These are phyloP conservation scores for Kazachstania kunashirensis DNA, from an alignment of 805 yeast genomes.

Conservation along the genomic window DNA sequence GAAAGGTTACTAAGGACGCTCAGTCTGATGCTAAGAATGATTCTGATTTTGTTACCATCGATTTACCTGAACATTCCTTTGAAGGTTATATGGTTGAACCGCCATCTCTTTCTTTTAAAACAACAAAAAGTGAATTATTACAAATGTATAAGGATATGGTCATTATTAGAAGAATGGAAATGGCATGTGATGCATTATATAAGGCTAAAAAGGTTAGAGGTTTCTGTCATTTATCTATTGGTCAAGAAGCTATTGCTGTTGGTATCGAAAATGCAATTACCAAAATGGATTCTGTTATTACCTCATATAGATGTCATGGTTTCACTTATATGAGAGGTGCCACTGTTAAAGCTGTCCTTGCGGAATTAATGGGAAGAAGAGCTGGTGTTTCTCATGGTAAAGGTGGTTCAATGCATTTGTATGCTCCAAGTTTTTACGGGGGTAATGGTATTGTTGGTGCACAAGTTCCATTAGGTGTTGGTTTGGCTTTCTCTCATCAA, in stretches of 20 bases:
- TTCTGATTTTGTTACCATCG: slow-evolving; percentile 35
- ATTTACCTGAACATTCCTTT: slow-evolving; percentile 71
- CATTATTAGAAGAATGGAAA: slow-evolving; percentile 91
- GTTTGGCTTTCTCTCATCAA: slow-evolving; percentile 96
- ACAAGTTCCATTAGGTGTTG: slow-evolving; percentile 97
- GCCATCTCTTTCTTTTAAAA: slow-evolving; percentile 64
- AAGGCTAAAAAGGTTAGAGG: slow-evolving; percentile 98
- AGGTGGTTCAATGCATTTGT: slow-evolving; percentile 99
- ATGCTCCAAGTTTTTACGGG: slow-evolving; percentile 90
- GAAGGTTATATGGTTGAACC: slow-evolving; percentile 73
- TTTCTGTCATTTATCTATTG: slow-evolving; percentile 95
- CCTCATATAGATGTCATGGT: slow-evolving; percentile 98
- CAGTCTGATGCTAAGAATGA: not conserved
- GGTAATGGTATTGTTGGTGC: slow-evolving; percentile 99
- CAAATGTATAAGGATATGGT: slow-evolving; percentile 97
- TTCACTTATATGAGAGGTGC: slow-evolving; percentile 96
- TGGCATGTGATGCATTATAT: slow-evolving; percentile 96
- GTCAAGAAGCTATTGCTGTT: slow-evolving; percentile 98
- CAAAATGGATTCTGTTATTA: slow-evolving; percentile 77
- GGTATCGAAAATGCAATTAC: slow-evolving; percentile 95
- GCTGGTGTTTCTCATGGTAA: slow-evolving; percentile 93
- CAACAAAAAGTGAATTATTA: slow-evolving; percentile 69
- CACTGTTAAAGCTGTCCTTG: slow-evolving; percentile 78
- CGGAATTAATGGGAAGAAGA: slow-evolving; percentile 95
- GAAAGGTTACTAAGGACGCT: not conserved